Evolutionary conservation across 2,329 filamentous ascomycete species (phyloP).

Genomic region (Aureobasidium zeae): DNA sequence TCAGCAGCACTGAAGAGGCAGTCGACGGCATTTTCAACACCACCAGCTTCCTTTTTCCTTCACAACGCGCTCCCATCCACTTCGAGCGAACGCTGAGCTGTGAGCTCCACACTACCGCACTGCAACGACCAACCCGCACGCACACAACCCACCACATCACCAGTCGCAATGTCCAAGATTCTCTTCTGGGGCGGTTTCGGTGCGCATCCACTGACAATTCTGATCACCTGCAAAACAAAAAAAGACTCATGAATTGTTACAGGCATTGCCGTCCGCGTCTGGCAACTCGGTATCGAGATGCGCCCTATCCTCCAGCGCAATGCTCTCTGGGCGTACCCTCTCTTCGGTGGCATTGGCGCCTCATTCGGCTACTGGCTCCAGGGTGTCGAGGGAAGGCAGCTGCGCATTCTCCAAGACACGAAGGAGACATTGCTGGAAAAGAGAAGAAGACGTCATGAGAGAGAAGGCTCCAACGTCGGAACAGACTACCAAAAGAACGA

Average conservation of each 20-base stretch:
- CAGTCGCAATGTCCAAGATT: conserved; percentile 39
- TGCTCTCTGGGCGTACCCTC: conserved; percentile 83
- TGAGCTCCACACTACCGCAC: neutral
- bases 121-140: neutral
- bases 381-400: conserved; percentile 77
- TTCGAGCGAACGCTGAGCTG: conserved; percentile 2
- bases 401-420: conserved; percentile 65
- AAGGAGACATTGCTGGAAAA: conserved; percentile 80
- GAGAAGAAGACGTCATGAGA: conserved; percentile 65
- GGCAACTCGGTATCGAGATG: conserved; percentile 98
- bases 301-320: conserved; percentile 80
- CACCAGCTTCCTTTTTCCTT: neutral
- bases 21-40: neutral
- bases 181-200: conserved; percentile 88
- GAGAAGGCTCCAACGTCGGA: conserved; percentile 37
- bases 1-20: too few species aligned
- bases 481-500: conserved; percentile 26
- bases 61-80: neutral
- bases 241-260: conserved; percentile 20
- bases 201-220: conserved; percentile 30
- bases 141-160: conserved; percentile 1
- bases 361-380: conserved; percentile 97
- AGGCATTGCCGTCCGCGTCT: conserved; percentile 88
- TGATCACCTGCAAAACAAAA: neutral
- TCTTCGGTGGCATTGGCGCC: conserved; percentile 76